Base-by-base conservation (phyloP, 768 basidiomycete species). In the Amanita polypyramis region DNA sequence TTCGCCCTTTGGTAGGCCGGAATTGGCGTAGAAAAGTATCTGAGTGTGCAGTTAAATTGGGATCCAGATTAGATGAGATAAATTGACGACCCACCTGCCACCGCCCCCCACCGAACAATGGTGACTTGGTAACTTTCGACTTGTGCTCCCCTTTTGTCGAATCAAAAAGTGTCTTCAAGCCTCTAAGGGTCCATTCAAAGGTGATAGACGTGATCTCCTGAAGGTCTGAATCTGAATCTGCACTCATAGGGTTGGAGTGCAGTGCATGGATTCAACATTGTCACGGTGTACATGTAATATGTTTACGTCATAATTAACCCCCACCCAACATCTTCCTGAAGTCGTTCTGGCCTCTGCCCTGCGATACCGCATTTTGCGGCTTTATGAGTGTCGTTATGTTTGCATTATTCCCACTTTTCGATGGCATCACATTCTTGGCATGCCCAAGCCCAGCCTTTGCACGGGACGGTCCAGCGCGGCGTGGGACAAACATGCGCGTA, bases 1-100 rank as follows among this genome's bases (percentile, higher is more conserved):
- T 2, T 67, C 69, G 41, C 77, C 74, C 36, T 74, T 73, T n/a
- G 72, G 66, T 15, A 73, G 75, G 0, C 87, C 86, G 34, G 85
- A 81, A 59, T 89, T 91, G 4, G 88, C 74, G 59, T 92, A 93
- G 65, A 90, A 90, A 39, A 93, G 62, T 38, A 90, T 80, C 79
- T 90, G 55, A 21, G 12, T 10, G 5, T 10, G 8, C 17, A 17
- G 11, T 32, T 30, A 8, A 4, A 45, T 3, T 6, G 17, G 25
- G 37, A 10, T 46, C 53, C 34, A 51, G 53, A 5, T 42, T 32
- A 47, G 52, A 55, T 50, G 56, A 49, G 42, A 7, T 15, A n/a
- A 30, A 32, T 17, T 21, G 45, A 27, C 25, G 7, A 7, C 32
- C 40, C 53, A 82, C 83, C 69, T 83, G 84, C 84, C 84, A 87